phyloP scores from a whole-genome alignment of 257 asterid genomes.

The Jacaranda mimosifolia region DNA sequence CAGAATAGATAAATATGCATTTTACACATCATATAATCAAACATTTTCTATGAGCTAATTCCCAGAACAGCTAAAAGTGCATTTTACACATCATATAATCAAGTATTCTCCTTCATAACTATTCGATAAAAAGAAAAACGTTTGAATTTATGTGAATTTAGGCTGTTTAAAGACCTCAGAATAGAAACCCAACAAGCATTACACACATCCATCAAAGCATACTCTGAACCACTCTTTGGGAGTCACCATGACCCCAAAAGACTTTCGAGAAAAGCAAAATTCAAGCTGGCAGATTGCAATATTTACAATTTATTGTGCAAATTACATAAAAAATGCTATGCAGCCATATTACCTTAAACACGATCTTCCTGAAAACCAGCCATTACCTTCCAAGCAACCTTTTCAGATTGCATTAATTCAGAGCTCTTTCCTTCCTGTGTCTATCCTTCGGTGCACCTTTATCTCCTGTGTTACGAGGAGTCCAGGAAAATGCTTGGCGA shows the following conservation, averaged over 20 bases:
- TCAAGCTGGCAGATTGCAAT: constrained; percentile 22
- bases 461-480: constrained; percentile 87
- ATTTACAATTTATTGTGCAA: constrained; percentile 9
- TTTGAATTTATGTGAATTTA: too few species aligned
- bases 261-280: constrained; percentile 26
- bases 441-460: constrained; percentile 77
- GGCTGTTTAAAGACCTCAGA: too few species aligned
- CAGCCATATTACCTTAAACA: constrained; percentile 67
- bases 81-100: too few species aligned
- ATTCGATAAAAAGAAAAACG: too few species aligned
- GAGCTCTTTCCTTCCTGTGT: constrained; percentile 93
- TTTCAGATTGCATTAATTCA: constrained; percentile 82
- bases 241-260: constrained; percentile 17
- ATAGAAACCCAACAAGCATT: too few species aligned
- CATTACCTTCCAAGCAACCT: constrained; percentile 93
- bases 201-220: too few species aligned
- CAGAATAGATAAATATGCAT: neutral
- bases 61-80: neutral
- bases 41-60: neutral
- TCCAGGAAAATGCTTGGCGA: constrained; percentile 97
- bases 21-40: neutral
- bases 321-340: constrained; percentile 14
- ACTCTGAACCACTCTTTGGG: too few species aligned
- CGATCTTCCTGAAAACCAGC: constrained; percentile 93
- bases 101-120: too few species aligned